Evolutionary conservation across 1,284 basidiomycete genomes (phyloP).

Genomic region (Sanghuangporus sanghuang): DNA sequence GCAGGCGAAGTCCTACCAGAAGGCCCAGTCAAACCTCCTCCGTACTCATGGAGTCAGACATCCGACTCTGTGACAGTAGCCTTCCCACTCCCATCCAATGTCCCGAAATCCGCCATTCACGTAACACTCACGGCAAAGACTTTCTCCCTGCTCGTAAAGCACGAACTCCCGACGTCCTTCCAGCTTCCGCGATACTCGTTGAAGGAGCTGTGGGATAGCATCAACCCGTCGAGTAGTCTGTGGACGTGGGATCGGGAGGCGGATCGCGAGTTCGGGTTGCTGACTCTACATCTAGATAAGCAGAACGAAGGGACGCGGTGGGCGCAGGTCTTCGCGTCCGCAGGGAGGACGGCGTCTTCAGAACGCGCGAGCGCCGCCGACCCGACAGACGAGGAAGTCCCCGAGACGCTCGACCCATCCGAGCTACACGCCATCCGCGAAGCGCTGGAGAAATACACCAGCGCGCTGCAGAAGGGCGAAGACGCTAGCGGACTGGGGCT

Average conservation of each 20-base stretch:
- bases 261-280: conserved; percentile 56
- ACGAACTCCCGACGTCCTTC: conserved; percentile 27
- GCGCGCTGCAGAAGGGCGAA: conserved; percentile 48
- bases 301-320: conserved; percentile 75
- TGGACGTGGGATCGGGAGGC: conserved; percentile 87
- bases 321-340: conserved; percentile 72
- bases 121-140: conserved; percentile 62
- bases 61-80: conserved; percentile 77
- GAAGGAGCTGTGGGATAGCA: conserved; percentile 70
- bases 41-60: conserved; percentile 91
- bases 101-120: conserved; percentile 57
- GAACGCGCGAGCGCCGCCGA: conserved; percentile 29
- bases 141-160: conserved; percentile 59
- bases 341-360: conserved; percentile 28
- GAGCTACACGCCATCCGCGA: conserved; percentile 78
- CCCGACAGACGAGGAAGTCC: conserved; percentile 61
- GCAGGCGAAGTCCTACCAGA: conserved; percentile 48
- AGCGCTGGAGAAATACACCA: conserved; percentile 80
- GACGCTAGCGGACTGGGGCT: conserved; percentile 54
- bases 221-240: conserved; percentile 66
- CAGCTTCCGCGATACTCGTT: conserved; percentile 56
- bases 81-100: conserved; percentile 73
- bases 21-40: conserved; percentile 44
- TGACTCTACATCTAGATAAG: conserved; percentile 86
- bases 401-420: conserved; percentile 85